Percentiles rank a stretch among this genome's conserved stretches.
Conservation (phyloP, 257 asterid genomes). For the Solanum virginianum region DNA sequence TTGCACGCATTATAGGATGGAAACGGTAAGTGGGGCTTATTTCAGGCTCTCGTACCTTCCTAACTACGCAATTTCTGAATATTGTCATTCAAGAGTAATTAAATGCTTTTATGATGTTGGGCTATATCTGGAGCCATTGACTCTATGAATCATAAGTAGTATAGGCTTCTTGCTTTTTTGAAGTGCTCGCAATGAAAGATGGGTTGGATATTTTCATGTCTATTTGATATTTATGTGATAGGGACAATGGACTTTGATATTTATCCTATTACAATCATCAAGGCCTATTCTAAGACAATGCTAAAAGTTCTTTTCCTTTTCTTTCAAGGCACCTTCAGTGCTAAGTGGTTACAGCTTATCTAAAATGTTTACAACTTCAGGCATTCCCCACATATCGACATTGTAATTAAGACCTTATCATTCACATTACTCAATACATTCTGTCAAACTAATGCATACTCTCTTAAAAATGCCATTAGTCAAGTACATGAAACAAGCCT, state of each 20-base stretch:
- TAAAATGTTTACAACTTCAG: neutral
- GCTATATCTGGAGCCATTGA: neutral
- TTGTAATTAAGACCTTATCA: neutral
- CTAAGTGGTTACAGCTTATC: neutral
- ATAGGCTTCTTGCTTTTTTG: neutral
- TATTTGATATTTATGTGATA: neutral
- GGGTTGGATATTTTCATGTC: neutral
- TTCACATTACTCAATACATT: neutral
- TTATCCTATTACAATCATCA: neutral
- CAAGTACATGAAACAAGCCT: neutral
- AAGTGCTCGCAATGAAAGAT: neutral
- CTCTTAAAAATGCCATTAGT: neutral
- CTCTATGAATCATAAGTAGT: neutral
- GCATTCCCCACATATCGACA: neutral
- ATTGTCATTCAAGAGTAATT: neutral
- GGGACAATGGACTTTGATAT: neutral
- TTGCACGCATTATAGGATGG: neutral
- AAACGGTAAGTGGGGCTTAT: neutral
- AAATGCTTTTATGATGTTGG: neutral
- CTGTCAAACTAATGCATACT: neutral
- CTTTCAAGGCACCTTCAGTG: neutral
- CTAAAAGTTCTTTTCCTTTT: neutral
- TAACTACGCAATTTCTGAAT: neutral
- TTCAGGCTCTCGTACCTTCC: neutral
- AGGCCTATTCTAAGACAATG: neutral